These are phyloP conservation scores for Debaryomycetaceae sp. DNA, from an alignment of 1,139 yeast species.

Conservation along the genomic window DNA sequence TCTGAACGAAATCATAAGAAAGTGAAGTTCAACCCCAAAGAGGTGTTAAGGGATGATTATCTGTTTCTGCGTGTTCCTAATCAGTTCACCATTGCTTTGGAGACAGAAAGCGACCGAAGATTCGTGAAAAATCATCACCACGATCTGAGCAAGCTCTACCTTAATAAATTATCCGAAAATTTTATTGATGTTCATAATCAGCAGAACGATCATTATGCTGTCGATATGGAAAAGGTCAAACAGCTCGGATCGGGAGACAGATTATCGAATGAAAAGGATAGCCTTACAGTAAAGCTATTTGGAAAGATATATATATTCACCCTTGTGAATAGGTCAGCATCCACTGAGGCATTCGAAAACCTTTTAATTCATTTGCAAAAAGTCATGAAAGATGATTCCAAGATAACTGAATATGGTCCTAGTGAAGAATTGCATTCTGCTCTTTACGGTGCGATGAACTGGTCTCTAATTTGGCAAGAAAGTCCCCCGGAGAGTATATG, in stretches of 20 bases:
- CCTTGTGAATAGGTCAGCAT: slow-evolving; percentile 20
- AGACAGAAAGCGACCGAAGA: slow-evolving; percentile 30
- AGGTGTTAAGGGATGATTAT: slow-evolving; percentile 12
- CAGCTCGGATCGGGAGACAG: slow-evolving; percentile 22
- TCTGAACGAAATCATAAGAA: neutral
- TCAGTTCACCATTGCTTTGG: slow-evolving; percentile 32
- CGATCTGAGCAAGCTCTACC: neutral
- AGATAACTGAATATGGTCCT: slow-evolving; percentile 2
- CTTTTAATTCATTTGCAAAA: slow-evolving; percentile 14
- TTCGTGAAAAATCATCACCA: slow-evolving; percentile 7
- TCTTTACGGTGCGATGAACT: slow-evolving; percentile 23
- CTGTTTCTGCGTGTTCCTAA: slow-evolving; percentile 28
- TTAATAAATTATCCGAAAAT: neutral
- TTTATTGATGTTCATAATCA: too few species aligned
- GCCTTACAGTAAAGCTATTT: slow-evolving; percentile 14
- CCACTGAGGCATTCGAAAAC: slow-evolving; percentile 15
- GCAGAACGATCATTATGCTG: slow-evolving; percentile 1
- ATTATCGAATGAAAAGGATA: slow-evolving; percentile 15
- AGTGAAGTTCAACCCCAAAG: slow-evolving; percentile 6
- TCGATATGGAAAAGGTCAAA: slow-evolving; percentile 19
- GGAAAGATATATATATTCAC: slow-evolving; percentile 24
- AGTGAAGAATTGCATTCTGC: slow-evolving; percentile 15
- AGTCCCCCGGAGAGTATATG: slow-evolving; percentile 17
- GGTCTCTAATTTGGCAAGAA: slow-evolving; percentile 33
- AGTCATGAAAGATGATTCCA: slow-evolving; percentile 8